A percentile compares a stretch with the other conserved stretches of the same genome.
phyloP scores from a whole-genome alignment of 768 basidiomycete species.

The Hydnomerulius pinastri region DNA sequence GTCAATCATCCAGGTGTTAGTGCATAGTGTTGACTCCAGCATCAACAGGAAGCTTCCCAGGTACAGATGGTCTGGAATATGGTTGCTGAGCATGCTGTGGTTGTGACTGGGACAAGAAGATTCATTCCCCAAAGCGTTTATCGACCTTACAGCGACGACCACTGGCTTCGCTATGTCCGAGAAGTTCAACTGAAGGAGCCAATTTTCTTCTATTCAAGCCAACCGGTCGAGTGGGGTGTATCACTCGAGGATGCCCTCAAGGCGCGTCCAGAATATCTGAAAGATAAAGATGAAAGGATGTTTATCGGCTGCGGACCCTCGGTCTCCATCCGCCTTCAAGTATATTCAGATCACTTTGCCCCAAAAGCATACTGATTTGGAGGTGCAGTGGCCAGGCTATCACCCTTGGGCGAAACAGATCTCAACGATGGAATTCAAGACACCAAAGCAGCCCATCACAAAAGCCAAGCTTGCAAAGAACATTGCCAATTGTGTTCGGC shows the following conservation, averaged over 20 bases:
- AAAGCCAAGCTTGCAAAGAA: conserved; percentile 77
- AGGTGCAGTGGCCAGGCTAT: conserved; percentile 80
- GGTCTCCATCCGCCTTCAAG: conserved; percentile 78
- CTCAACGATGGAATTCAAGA: conserved; percentile 79
- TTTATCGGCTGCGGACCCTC: conserved; percentile 76
- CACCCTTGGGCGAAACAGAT: conserved; percentile 79
- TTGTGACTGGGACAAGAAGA: conserved; percentile 39
- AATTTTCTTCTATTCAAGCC: conserved; percentile 59
- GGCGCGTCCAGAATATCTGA: conserved; percentile 56
- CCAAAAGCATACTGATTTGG: conserved; percentile 1
- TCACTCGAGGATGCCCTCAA: conserved; percentile 63
- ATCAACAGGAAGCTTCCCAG: conserved; percentile 24
- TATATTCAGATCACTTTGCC: conserved; percentile 30
- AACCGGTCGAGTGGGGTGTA: conserved; percentile 61
- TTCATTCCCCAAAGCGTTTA: conserved; percentile 75
- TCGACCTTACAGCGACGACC: conserved; percentile 75
- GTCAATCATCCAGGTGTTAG: no score
- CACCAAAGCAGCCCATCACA: conserved; percentile 77
- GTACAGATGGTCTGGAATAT: conserved; percentile 26
- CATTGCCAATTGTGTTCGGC: conserved; percentile 71
- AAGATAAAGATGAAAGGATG: conserved; percentile 62
- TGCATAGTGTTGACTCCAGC: conserved; percentile 1
- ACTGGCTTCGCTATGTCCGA: conserved; percentile 74
- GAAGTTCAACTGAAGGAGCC: conserved; percentile 65
- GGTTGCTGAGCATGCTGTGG: neutral